Evolutionary conservation across 768 basidiomycete genomes (phyloP).

Genomic region (Lactifluus hygrophoroides): DNA sequence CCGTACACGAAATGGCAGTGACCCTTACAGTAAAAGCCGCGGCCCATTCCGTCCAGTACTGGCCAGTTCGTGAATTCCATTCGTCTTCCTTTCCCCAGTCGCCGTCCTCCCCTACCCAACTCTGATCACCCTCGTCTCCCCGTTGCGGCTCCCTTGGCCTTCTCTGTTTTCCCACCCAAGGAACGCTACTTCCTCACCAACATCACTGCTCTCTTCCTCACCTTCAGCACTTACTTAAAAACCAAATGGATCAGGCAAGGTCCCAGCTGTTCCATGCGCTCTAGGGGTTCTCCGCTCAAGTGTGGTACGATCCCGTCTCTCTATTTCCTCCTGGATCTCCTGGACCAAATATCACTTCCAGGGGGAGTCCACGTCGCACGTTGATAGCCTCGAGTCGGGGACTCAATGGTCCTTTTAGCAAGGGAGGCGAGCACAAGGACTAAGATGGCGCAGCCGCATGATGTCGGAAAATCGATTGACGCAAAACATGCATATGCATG

Average conservation of each 20-base stretch:
- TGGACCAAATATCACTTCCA: background rate
- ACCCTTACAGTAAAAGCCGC: too few species aligned
- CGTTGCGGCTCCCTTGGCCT: too few species aligned
- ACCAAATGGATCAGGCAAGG: background rate
- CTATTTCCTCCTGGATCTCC: background rate
- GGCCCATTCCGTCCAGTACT: too few species aligned
- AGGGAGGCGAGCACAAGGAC: background rate
- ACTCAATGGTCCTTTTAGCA: background rate
- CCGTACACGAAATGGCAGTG: too few species aligned
- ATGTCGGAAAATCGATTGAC: too few species aligned
- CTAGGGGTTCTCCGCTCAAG: conserved; percentile 34
- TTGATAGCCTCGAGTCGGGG: background rate
- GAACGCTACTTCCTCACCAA: background rate
- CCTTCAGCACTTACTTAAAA: too few species aligned
- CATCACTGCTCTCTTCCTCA: background rate
- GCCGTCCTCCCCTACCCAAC: too few species aligned
- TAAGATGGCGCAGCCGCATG: too few species aligned
- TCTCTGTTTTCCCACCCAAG: too few species aligned
- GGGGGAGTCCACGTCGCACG: background rate
- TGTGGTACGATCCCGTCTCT: conserved; percentile 27
- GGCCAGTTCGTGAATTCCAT: too few species aligned
- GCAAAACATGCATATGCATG: conserved; percentile 32
- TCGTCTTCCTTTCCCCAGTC: too few species aligned
- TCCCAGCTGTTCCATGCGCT: conserved; percentile 27
- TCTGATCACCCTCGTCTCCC: too few species aligned